Conservation (phyloP, 768 basidiomycete species). For the Exsudoporus frostii region DNA sequence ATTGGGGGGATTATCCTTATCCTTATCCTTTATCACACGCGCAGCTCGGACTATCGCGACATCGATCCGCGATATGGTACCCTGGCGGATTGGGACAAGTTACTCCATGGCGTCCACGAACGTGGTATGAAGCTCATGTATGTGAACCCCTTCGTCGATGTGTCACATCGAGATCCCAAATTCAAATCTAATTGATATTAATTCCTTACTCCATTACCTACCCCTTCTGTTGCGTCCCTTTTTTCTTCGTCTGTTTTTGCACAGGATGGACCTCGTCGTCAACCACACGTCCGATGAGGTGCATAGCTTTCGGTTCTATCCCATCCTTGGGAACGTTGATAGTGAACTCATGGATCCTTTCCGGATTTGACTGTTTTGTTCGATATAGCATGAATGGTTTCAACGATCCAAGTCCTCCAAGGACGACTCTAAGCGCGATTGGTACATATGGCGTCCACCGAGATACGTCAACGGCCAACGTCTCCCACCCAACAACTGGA, state of each 20-base stretch:
- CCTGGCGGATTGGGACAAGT: conserved; percentile 54
- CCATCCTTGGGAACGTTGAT: not conserved
- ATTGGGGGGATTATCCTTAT: conserved; percentile 7
- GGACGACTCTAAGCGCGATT: conserved; percentile 60
- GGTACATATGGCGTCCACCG: conserved; percentile 74
- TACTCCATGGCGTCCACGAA: conserved; percentile 52
- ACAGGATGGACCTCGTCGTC: conserved; percentile 74
- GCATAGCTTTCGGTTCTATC: not conserved
- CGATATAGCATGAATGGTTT: conserved; percentile 68
- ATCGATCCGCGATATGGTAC: conserved; percentile 67
- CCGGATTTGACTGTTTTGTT: not conserved
- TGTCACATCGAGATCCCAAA: conserved; percentile 16
- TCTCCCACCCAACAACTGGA: conserved; percentile 73
- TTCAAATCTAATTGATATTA: conserved; percentile 1
- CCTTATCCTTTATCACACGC: not conserved
- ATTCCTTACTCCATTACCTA: not conserved
- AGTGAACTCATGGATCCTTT: not conserved
- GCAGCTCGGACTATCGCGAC: conserved; percentile 60
- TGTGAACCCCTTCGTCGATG: conserved; percentile 16
- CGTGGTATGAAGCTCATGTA: conserved; percentile 71
- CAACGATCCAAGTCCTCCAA: conserved; percentile 49
- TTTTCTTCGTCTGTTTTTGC: conserved; percentile 1
- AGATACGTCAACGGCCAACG: conserved; percentile 50
- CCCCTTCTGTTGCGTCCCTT: conserved; percentile 4
- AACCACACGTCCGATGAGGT: conserved; percentile 73